Evolutionary conservation across 176 grass and related monocot species (phyloP), one percentile per base, ranked within the genome.

Genomic region (Oryza nivara): DNA sequence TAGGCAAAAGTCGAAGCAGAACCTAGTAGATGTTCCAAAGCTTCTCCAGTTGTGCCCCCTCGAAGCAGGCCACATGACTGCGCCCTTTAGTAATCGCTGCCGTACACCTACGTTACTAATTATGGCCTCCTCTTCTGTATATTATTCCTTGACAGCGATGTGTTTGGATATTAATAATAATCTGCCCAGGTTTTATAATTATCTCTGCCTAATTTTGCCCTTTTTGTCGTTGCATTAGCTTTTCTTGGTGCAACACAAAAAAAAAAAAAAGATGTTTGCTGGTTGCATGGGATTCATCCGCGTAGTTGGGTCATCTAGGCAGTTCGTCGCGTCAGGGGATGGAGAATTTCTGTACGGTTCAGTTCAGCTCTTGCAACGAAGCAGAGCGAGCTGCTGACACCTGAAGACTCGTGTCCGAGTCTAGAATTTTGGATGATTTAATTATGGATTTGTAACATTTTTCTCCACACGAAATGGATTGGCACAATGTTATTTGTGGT

Each of bases 21-120:
- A 82, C 49, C 88, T 79, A 68, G 73, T 14, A 82, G 54, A 56
- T 17, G 83, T 86, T 90, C 83, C 47, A 51, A 51, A 70, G 6
- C 20, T 49, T 49, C 72, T 85, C 88, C 88, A 85, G 66, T 73
- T 82, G 88, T 72, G 4, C 19, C 54, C 66, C 23, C 13, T 2
- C 54, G 4, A 41, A 44, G 32, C 13, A 45, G 11, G 77, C 64
- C 85, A 78, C 71, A 9, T 70, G 44, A 73, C 20, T 11, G 67
- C 26, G 2, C 64, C 64, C 79, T 75, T 77, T 41, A 74, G 68
- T 40, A 9, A 68, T 49, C 58, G 32, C n/a, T 7, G 44, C 74
- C 46, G 81, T 80, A 80, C 81, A 68, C 87, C 63, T 75, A 72
- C 54, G 28, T 12, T 22, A 12, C 23, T 79, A 51, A 56, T 49